Evolutionary conservation across 495 filamentous ascomycete species (phyloP).

Genomic region (Aspergillus diversus): DNA sequence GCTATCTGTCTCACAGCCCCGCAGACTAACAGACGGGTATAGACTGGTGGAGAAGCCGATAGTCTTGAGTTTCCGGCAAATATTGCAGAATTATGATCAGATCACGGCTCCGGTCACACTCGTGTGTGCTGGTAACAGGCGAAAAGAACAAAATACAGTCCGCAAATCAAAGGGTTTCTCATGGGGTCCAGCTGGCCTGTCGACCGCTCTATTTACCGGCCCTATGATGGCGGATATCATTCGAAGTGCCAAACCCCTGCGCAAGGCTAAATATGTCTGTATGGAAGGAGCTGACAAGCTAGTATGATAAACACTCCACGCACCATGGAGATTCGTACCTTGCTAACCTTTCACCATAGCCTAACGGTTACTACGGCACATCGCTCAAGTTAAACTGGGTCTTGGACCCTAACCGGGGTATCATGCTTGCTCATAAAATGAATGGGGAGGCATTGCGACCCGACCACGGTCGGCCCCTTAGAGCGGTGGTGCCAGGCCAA

Average conservation of each 20-base stretch:
- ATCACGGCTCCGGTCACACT: constrained; percentile 87
- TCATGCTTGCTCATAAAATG: constrained; percentile 92
- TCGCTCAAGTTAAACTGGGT: constrained; percentile 88
- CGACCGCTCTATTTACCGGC: constrained; percentile 89
- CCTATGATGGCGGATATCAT: constrained; percentile 77
- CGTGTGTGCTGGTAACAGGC: constrained; percentile 90
- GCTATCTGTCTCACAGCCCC: neutral
- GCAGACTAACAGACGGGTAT: neutral
- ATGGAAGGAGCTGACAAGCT: constrained; percentile 93
- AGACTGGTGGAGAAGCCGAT: constrained; percentile 78
- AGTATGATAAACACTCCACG: constrained; percentile 37
- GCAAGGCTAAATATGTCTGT: constrained; percentile 80
- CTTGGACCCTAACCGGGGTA: constrained; percentile 80
- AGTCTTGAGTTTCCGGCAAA: constrained; percentile 71
- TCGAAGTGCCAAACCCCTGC: constrained; percentile 65
- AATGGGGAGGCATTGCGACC: constrained; percentile 84
- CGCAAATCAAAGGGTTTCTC: constrained; percentile 95
- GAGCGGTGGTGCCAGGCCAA: constrained; percentile 88
- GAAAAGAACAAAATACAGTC: constrained; percentile 93
- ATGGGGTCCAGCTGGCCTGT: constrained; percentile 90
- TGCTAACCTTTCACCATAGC: constrained; percentile 42
- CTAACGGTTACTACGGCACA: constrained; percentile 91
- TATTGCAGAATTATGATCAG: constrained; percentile 78
- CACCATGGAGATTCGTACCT: neutral
- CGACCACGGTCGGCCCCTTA: constrained; percentile 85